Conservation (phyloP, 805 yeast species). For the Metschnikowia gruessii region DNA sequence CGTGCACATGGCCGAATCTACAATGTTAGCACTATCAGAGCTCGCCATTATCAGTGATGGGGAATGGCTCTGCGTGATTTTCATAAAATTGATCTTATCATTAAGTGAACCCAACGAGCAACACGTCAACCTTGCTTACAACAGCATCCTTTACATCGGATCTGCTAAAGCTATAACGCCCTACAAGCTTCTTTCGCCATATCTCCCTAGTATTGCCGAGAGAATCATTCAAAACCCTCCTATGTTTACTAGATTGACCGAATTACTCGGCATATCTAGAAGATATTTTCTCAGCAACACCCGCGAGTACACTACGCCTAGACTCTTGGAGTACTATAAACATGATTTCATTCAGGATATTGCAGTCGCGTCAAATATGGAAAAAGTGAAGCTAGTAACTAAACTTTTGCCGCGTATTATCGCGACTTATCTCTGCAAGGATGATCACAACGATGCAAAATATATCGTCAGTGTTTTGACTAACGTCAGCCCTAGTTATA, state of each 20-base stretch:
- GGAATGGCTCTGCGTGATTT: constrained; percentile 62
- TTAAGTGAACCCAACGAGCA: constrained; percentile 65
- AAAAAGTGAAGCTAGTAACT: constrained; percentile 47
- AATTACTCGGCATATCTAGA: constrained; percentile 59
- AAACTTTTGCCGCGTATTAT: constrained; percentile 51
- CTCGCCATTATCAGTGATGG: constrained; percentile 61
- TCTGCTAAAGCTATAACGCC: constrained; percentile 56
- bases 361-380: constrained; percentile 48
- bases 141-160: constrained; percentile 60
- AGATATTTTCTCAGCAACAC: constrained; percentile 66
- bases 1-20: constrained; percentile 53
- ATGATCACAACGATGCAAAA: constrained; percentile 44
- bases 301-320: constrained; percentile 71
- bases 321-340: constrained; percentile 63
- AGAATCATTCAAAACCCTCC: constrained; percentile 58
- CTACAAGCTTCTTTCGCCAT: constrained; percentile 78
- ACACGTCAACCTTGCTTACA: constrained; percentile 65
- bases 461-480: constrained; percentile 52
- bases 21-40: constrained; percentile 60
- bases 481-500: constrained; percentile 51
- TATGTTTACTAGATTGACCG: constrained; percentile 58
- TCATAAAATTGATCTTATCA: constrained; percentile 62
- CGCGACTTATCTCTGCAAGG: constrained; percentile 56
- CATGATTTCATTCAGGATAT: constrained; percentile 61
- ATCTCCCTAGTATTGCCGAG: constrained; percentile 67